Evolutionary conservation across 2,329 filamentous ascomycete species (phyloP), one percentile per base, ranked within the genome.

Genomic region (Monilinia aucupariae): DNA sequence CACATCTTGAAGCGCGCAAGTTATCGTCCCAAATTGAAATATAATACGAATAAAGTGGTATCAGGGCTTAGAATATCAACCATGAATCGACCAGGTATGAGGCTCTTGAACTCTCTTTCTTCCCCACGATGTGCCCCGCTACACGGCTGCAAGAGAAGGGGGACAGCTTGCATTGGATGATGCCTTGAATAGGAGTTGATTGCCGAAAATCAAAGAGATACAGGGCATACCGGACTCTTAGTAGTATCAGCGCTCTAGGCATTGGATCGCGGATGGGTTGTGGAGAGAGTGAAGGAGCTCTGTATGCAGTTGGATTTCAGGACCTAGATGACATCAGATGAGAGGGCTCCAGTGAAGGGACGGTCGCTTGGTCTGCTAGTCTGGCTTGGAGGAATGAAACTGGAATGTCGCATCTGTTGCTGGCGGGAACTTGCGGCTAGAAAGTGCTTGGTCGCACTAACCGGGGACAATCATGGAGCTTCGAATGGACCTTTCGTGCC

Each of bases 41-140:
- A 37, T 34, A 43, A 45, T 45, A 61, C 27, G 22, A n/a, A 34
- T 27, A 20, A 39, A 37, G n/a, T 49, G 20, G 30, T 37, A 22
- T 32, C 8, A 20, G 51, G 17, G 34, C 32, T 27, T 64, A 34
- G 39, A 53, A 20, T 55, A 48, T 56, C 56, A 63, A 69, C 61
- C 62, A 73, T 73, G 72, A 73, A 73, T 67, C 70, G 72, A 68
- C 71, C 71, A 73, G 71, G 72, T 73, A 73, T 67, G 71, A 60
- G 66, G 58, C 45, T 66, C 64, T 66, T 49, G 34, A 48, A 66
- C 65, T 30, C 64, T 66, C 64, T 64, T 64, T 68, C 62, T 63
- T 65, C 64, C 65, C 65, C 67, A 64, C 66, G 66, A 37, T 62
- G 59, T 67, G 68, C 70, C 70, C 69, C 71, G 68, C 71, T 65